Evolutionary conservation across 768 basidiomycete genomes (phyloP), one percentile per base, ranked within the genome.

Genomic region (Leccinellum luteum): DNA sequence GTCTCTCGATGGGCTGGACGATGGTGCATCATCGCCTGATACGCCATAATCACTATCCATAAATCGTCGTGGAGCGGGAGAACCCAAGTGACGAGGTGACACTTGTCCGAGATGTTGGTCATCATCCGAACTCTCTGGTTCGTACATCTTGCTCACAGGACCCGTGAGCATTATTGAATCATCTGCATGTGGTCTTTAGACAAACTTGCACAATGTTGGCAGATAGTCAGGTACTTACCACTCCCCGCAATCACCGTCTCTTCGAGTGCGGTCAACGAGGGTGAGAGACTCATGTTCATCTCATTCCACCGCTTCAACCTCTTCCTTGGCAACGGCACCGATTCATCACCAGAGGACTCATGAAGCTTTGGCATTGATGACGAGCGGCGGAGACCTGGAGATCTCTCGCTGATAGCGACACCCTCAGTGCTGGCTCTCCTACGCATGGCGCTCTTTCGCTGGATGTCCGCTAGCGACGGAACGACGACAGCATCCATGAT

Each of bases 81-180:
- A 90, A 38, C 83, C 81, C 31, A 89, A 69, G 63, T 85, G 84
- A 58, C 81, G 80, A n/a, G 87, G 86, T 0, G 85, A 88, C 17
- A 88, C 84, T 68, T 87, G 85, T 0, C 86, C 86, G 27, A 82
- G 58, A 58, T 78, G 77, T 0, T 79, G 80, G 60, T 88, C 85
- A 56, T 90, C 86, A 62, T 89, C 87, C 3, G 87, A 88, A 13
- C 75, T 66, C 52, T 79, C 72, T 1, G 58, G 34, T 25, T 57
- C 55, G 38, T 23, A 12, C 15, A 31, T 38, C n/a, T 27, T 58
- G 21, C 49, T 52, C 14, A 19, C 43, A 3, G 56, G 43, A 38
- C 38, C 43, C 19, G 38, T 52, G 25, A 74, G 62, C 66, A 76
- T 75, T 60, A 82, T 79, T 0, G 82, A 82, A 58, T 83, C 82